Evolutionary conservation across 768 basidiomycete genomes (phyloP).

Genomic region (Leccinum obscurum): DNA sequence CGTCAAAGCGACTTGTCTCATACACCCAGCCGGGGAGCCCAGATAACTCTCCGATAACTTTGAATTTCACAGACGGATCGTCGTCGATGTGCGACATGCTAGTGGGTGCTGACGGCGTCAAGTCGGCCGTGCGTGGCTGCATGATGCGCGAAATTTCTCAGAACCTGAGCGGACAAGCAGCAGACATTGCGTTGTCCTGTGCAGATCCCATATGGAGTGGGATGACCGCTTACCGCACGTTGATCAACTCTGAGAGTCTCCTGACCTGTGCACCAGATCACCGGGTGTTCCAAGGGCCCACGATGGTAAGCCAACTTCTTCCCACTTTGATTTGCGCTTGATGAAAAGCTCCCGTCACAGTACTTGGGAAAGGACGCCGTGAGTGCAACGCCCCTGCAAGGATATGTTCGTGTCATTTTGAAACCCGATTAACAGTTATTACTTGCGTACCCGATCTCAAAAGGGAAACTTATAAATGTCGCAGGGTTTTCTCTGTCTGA

Average conservation of each 20-base stretch:
- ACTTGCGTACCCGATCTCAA: constrained; percentile 59
- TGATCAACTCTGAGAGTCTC: constrained; percentile 55
- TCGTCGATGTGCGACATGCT: constrained; percentile 62
- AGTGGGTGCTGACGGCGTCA: constrained; percentile 69
- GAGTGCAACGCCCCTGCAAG: constrained; percentile 15
- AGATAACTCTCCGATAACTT: constrained; percentile 33
- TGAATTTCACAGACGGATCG: constrained; percentile 64
- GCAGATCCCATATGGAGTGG: constrained; percentile 63
- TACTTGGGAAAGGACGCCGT: constrained; percentile 57
- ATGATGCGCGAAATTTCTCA: constrained; percentile 36
- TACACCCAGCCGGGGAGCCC: constrained; percentile 49
- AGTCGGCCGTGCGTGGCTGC: constrained; percentile 45
- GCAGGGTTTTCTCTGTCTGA: constrained; percentile 55
- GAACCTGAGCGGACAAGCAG: constrained; percentile 41
- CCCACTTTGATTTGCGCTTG: neutral
- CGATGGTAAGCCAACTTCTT: constrained; percentile 39
- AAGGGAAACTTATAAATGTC: constrained; percentile 60
- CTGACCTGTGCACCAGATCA: constrained; percentile 45
- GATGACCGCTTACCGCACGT: constrained; percentile 53
- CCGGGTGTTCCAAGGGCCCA: constrained; percentile 46
- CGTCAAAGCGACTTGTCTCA: constrained; percentile 58
- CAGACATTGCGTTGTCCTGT: constrained; percentile 41
- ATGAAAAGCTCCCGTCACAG: constrained; percentile 31
- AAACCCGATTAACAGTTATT: constrained; percentile 44
- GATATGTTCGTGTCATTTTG: neutral